Base-by-base conservation (phyloP, 108 stramenopile genomes). In the Schizochytrium sp. region DNA sequence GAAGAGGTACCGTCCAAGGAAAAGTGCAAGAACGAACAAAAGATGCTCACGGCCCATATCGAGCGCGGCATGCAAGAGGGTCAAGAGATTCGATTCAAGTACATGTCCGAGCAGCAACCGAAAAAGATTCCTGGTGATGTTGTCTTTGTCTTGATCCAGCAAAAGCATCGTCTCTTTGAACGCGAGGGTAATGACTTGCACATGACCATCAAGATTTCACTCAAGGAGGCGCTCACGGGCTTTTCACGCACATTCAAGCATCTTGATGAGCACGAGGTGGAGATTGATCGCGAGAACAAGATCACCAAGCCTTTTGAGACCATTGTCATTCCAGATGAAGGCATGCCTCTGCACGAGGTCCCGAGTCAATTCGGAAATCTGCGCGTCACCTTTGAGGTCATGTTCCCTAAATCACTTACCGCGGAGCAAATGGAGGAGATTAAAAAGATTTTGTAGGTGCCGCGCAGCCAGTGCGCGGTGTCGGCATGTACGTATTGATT, bases 211-310 rank as follows among this genome's bases (percentile, higher is more conserved):
- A 72, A 91, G 16, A 91, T 95, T 83, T 57, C 91, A 16, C 92
- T 95, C 51, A 34, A 91, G 53, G 92, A 95, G 29, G 94, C 94
- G 2, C 92, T 95, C 55, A 60, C 93, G 44, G 94, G 94, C 34
- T 95, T 95, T 72, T 25, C 58, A 53, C 72, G 53, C 34, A 60
- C 14, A 29, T 58, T 95, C 89, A 48, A 91, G 57, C 94, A 94
- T 48, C 87, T 95, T 29, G 94, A 95, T 55, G 94, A 93, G 21
- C 93, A 48, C 51, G 25, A 55, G 44, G 94, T 95, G 8, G 45
- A 45, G 57, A 72, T 94, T 5, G 88, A 89, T 29, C 63, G 59
- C 44, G 19, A 28, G 3, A 88, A 60, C 29, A 48, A 28, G n/a
- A 59, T 94, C 28, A 94, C 94, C n/a, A 58, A 88, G 21, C 93